Evolutionary conservation across 148 eudicot genomes (phyloP).

Genomic region (Fagopyrum esculentum): DNA sequence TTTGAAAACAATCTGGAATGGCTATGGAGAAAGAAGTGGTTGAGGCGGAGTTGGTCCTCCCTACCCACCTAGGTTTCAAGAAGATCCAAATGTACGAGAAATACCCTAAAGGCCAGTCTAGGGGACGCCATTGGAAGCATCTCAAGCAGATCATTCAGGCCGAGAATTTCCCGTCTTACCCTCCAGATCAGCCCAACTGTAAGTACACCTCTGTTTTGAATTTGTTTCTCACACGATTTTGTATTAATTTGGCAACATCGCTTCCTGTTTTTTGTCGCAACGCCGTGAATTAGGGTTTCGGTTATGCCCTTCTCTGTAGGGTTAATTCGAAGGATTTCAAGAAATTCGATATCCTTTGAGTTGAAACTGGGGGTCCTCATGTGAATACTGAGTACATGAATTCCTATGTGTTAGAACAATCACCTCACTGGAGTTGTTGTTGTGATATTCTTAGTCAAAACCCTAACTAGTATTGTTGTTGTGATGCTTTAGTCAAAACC

Average conservation of each 20-base stretch:
- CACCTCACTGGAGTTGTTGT: too few relatives aligned
- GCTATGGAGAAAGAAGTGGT: conserved; percentile 81
- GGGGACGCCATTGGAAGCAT: conserved; percentile 85
- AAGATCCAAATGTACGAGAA: conserved; percentile 81
- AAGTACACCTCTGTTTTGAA: conserved; percentile 16
- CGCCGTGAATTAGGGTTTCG: neutral
- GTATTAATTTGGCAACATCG: too few relatives aligned
- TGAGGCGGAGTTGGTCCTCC: conserved; percentile 74
- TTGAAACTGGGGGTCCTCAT: neutral
- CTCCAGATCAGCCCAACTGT: conserved; percentile 79
- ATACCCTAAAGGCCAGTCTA: conserved; percentile 89
- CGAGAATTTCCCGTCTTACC: conserved; percentile 57
- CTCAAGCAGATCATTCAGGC: conserved; percentile 92
- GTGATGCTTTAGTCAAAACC: neutral
- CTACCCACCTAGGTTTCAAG: conserved; percentile 65
- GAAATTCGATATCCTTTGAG: neutral
- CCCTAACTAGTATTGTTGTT: neutral
- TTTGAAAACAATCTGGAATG: neutral
- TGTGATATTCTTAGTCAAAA: too few relatives aligned
- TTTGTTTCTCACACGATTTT: neutral
- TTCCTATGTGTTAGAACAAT: too few relatives aligned
- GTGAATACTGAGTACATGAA: too few relatives aligned
- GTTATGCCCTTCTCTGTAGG: neutral
- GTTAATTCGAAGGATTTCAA: neutral
- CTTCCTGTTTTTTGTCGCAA: neutral